Conservation (phyloP, 192 early-diverging fungal species). For the Umbelopsis ramanniana region DNA sequence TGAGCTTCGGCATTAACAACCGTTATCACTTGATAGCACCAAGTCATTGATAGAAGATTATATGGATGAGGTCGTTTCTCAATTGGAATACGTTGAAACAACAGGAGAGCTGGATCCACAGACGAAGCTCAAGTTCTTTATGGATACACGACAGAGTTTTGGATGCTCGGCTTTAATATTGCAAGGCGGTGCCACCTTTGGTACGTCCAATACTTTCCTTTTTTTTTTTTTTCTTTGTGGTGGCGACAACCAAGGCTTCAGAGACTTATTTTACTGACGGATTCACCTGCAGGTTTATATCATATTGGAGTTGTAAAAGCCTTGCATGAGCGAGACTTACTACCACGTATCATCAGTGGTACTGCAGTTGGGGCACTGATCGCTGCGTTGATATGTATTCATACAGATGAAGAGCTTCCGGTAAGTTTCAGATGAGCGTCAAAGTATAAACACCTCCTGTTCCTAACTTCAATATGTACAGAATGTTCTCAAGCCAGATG, state of each 20-base stretch:
- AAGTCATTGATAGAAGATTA: slow-evolving; percentile 81
- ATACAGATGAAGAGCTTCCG: slow-evolving; percentile 75
- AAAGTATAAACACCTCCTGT: not conserved
- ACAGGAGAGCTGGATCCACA: slow-evolving; percentile 46
- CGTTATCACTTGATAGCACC: slow-evolving; percentile 46
- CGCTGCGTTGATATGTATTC: slow-evolving; percentile 76
- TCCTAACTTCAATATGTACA: slow-evolving; percentile 11
- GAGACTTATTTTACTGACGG: no score
- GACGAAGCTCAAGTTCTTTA: slow-evolving; percentile 70
- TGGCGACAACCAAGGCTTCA: no score
- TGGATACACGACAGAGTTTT: slow-evolving; percentile 76
- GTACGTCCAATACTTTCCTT: slow-evolving; percentile 35
- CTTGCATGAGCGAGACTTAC: slow-evolving; percentile 60
- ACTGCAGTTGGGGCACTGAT: slow-evolving; percentile 75
- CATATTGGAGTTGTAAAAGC: slow-evolving; percentile 84
- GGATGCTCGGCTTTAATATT: slow-evolving; percentile 75
- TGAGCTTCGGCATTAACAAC: not conserved
- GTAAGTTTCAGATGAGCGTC: slow-evolving; percentile 33
- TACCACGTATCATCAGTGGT: slow-evolving; percentile 81
- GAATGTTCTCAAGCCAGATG: slow-evolving; percentile 56
- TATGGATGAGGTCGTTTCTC: slow-evolving; percentile 65
- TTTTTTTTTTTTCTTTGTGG: no score
- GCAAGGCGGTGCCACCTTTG: slow-evolving; percentile 73
- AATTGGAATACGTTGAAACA: slow-evolving; percentile 60
- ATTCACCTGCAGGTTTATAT: slow-evolving; percentile 54